Evolutionary conservation across 805 yeast genomes (phyloP), one percentile per base, ranked within the genome.

Genomic region (Yarrowia deformans): DNA sequence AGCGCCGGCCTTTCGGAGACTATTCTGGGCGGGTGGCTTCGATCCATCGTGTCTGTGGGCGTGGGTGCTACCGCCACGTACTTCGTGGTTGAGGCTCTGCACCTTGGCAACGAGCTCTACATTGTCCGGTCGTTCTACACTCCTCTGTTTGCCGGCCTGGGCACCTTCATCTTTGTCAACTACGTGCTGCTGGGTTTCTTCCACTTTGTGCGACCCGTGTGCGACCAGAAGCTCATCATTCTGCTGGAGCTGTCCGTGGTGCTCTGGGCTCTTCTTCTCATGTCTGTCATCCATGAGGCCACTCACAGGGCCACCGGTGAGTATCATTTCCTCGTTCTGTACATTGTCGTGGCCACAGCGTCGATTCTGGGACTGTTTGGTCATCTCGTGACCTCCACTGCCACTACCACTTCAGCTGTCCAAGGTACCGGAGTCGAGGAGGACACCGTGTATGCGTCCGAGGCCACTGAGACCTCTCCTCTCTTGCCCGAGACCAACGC

Each of bases 221-320:
- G 83, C 70, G 88, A 87, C 72, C 87, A 87, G 73, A 89, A 90
- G 75, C 82, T 88, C 69, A 80, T 87, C 19, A 80, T 84, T 2
- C 75, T 88, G 2, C 73, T 88, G 29, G 89, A 90, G 76, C 77
- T 85, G 13, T 83, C 88, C 42, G 76, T 84, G 43, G 70, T 84
- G 3, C 79, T 84, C 69, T 92, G 97, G 97, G 67, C 83, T 0
- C 72, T 79, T 0, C 80, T 89, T 67, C 74, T 88, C 1, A 80
- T 83, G 67, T 77, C 82, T 14, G 88, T 90, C 9, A 80, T 85
- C 32, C 75, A 82, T 35, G 82, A 83, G 55, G 83, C 84, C 71
- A 78, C 81, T 0, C 79, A 82, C 46, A 82, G 83, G 46, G 88
- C 86, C 72, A 80, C 73, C 70, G 84, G 87, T 61, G 82, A 82